A percentile compares a stretch with the other conserved stretches of the same genome.
These are phyloP conservation scores for Coniochaeta prunicola DNA, from an alignment of 2,329 filamentous ascomycete species.

Conservation along the genomic window DNA sequence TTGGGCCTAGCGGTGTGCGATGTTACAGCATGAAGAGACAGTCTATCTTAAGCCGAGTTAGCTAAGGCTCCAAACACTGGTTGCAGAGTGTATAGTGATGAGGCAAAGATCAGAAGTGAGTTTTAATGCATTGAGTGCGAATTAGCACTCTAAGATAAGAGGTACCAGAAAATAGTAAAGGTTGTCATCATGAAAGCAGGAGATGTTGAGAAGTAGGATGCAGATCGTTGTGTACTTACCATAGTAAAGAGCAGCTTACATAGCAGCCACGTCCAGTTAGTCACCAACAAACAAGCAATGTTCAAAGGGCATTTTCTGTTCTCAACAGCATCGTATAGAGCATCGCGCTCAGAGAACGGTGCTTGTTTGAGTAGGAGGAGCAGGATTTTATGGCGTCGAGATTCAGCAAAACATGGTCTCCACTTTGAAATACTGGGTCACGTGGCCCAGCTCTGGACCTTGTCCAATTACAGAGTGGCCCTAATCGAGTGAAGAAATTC, in stretches of 20 bases:
- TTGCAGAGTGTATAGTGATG: neutral
- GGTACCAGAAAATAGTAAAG: slow-evolving; percentile 89
- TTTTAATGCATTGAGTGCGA: slow-evolving; percentile 67
- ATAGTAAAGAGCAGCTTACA: too few relatives aligned
- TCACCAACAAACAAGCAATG: too few relatives aligned
- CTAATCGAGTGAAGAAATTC: slow-evolving; percentile 40
- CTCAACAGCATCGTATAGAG: too few relatives aligned
- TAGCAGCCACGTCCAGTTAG: neutral
- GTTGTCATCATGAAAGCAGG: slow-evolving; percentile 27
- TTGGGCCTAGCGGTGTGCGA: neutral
- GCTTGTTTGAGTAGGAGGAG: neutral
- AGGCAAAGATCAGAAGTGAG: slow-evolving; percentile 66
- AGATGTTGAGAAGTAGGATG: slow-evolving; percentile 7
- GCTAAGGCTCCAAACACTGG: slow-evolving; percentile 2
- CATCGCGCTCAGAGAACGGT: neutral
- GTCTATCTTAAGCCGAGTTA: slow-evolving; percentile 8
- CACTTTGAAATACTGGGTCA: neutral
- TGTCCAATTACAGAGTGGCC: slow-evolving; percentile 21
- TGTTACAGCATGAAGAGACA: neutral
- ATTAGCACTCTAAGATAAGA: slow-evolving; percentile 79
- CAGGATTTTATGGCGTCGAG: neutral
- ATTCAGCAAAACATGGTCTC: neutral
- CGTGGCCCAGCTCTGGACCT: neutral
- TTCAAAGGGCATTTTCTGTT: too few relatives aligned
- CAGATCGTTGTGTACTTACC: slow-evolving; percentile 25